Evolutionary conservation across 2,329 filamentous ascomycete species (phyloP), one percentile per base, ranked within the genome.

Genomic region (Aureobasidium vineae): DNA sequence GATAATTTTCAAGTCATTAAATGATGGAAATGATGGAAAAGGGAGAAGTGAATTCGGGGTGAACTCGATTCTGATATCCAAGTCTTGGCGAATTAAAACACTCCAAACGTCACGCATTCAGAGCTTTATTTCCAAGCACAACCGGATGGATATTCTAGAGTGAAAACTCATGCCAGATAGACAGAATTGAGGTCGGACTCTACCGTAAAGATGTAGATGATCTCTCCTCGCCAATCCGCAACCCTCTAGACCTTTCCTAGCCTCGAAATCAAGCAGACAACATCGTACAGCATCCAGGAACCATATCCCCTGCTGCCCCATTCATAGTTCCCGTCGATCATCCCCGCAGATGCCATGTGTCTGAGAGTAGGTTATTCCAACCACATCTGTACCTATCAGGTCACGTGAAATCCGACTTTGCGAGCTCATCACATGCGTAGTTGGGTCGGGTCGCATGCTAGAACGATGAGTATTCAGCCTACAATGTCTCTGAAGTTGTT

Each of bases 311-410:
- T 64, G 49, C 59, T 67, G 40, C 60, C 52, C 59, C 43, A 38
- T 50, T 23, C 49, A 53, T 67, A 50, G 59, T 60, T 67, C 36
- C 66, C 66, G 66, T 64, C 57, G 66, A 67, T 67, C 66, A 47
- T 21, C 66, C 66, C 66, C 66, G 50, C 66, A 59, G 31, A 45
- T 63, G 59, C 59, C 66, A 67, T 67, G 66, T 67, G 66, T 52
- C 36, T 49, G 66, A 47, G 31, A 49, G 57, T 57, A 67, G 66
- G 47, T 64, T 67, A 67, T 57, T 67, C 23, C 41, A 52, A 67
- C 66, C 41, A 38, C 66, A n/a, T 53, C 31, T 13, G 28, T 47
- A 19, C 15, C 52, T 2, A 6, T 52, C 1, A 7, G 1, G 10
- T 52, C 59, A 63, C 59, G 59, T 63, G 59, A 63, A 10, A 1